Conservation (phyloP, 306 rosid genomes). For the Acacia confusa region DNA sequence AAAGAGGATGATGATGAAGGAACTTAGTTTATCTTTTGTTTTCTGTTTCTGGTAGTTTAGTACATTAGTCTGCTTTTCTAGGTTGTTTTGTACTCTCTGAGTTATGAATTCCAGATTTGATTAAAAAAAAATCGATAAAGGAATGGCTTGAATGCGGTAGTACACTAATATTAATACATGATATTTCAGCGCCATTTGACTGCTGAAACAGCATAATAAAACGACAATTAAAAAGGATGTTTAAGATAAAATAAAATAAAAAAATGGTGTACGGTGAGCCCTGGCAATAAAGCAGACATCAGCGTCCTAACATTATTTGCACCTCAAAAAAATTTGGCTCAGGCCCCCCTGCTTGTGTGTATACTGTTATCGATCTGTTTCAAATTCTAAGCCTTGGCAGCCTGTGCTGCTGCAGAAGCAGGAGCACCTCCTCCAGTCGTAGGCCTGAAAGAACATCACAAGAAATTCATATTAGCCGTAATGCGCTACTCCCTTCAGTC, state of each 20-base stretch:
- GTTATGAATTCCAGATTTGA: no score
- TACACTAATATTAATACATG: background rate
- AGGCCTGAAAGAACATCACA: constrained; percentile 48
- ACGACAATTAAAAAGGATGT: constrained; percentile 5
- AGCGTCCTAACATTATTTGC: constrained; percentile 33
- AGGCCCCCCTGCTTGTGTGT: background rate
- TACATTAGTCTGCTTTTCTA: no score
- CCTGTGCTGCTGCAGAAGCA: constrained; percentile 34
- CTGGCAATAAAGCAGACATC: constrained; percentile 4
- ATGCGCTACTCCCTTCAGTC: background rate
- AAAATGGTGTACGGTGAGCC: constrained; percentile 5
- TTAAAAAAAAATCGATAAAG: background rate
- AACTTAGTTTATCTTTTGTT: no score
- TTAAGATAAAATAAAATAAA: constrained; percentile 13
- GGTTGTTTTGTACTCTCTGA: no score
- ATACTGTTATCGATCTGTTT: constrained; percentile 23
- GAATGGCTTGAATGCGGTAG: background rate
- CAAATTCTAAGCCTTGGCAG: constrained; percentile 25
- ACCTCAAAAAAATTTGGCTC: constrained; percentile 19
- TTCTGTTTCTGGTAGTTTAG: no score
- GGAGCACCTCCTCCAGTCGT: constrained; percentile 62
- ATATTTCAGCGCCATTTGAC: background rate
- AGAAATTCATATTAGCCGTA: background rate
- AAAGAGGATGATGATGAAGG: no score
- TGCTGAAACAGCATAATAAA: constrained; percentile 10